Percentiles rank a stretch among this genome's conserved stretches.
phyloP scores from a whole-genome alignment of 768 basidiomycete species.

The Podaxis sp. region DNA sequence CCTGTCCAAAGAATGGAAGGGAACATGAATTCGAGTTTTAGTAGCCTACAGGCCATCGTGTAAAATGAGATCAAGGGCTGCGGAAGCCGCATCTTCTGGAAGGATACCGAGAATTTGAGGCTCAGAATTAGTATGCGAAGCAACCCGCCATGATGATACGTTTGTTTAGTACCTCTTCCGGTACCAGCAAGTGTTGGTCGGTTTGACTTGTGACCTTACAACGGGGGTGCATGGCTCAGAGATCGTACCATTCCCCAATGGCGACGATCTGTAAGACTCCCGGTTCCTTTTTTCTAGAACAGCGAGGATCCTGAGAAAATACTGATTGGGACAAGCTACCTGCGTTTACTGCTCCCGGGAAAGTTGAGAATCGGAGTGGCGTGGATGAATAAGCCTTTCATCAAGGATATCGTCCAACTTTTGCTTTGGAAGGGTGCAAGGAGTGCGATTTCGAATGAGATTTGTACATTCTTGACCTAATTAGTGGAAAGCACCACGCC shows the following conservation, averaged over 20 bases:
- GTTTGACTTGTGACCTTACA: background rate
- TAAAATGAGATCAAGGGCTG: background rate
- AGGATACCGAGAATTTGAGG: background rate
- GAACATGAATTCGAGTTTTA: too few species aligned
- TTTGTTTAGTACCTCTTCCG: background rate
- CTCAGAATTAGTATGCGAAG: background rate
- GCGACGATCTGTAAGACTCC: background rate
- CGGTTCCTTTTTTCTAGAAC: too few species aligned
- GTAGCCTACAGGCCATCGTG: background rate
- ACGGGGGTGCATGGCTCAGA: background rate
- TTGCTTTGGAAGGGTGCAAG: background rate
- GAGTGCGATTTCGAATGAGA: background rate
- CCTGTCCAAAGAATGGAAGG: too few species aligned
- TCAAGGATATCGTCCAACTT: background rate
- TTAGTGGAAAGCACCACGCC: background rate
- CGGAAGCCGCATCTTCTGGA: background rate
- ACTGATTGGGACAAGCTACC: background rate
- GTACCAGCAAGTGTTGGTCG: background rate
- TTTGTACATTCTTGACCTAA: conserved; percentile 90
- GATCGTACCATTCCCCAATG: background rate
- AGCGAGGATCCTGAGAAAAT: background rate
- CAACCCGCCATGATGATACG: background rate
- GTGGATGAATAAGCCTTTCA: background rate
- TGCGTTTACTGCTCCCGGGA: background rate
- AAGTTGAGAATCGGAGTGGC: background rate